These are phyloP conservation scores for Colletotrichum navitas DNA, from an alignment of 2,329 filamentous ascomycete species.

Conservation along the genomic window DNA sequence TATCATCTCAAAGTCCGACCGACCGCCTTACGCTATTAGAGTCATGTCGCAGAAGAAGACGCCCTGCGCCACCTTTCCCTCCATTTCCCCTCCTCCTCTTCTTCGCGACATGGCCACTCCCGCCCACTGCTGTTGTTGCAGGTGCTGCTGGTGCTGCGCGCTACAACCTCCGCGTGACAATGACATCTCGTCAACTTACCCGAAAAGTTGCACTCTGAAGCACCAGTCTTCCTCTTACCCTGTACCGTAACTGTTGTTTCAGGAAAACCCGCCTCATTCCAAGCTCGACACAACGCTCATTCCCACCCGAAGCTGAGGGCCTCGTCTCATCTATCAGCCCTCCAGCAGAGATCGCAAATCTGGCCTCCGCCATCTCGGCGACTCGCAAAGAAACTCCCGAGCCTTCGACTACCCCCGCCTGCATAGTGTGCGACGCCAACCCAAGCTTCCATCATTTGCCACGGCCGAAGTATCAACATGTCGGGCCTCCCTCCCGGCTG, in stretches of 20 bases:
- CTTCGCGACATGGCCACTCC: slow-evolving; percentile 4
- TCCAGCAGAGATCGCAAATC: background rate
- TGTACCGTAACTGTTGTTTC: background rate
- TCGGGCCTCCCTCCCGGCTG: slow-evolving; percentile 64
- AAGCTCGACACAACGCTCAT: background rate
- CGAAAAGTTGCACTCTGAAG: slow-evolving; percentile 12
- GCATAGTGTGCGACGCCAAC: background rate
- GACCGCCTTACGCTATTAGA: slow-evolving; percentile 5
- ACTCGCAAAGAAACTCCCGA: background rate
- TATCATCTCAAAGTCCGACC: background rate
- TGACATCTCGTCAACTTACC: background rate
- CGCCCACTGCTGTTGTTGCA: background rate
- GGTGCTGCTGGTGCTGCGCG: background rate
- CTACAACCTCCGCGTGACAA: slow-evolving; percentile 1
- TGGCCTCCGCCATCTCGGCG: background rate
- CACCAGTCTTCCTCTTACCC: background rate
- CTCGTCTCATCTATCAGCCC: background rate
- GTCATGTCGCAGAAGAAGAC: slow-evolving; percentile 36
- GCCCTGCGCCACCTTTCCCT: slow-evolving; percentile 34
- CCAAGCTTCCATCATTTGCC: background rate
- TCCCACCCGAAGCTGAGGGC: background rate
- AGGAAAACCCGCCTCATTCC: background rate
- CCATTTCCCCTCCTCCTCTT: slow-evolving; percentile 5
- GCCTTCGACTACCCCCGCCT: background rate
- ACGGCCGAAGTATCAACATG: slow-evolving; percentile 48